phyloP scores from a whole-genome alignment of 495 filamentous ascomycete genomes.

The Penicillium bovifimosum region DNA sequence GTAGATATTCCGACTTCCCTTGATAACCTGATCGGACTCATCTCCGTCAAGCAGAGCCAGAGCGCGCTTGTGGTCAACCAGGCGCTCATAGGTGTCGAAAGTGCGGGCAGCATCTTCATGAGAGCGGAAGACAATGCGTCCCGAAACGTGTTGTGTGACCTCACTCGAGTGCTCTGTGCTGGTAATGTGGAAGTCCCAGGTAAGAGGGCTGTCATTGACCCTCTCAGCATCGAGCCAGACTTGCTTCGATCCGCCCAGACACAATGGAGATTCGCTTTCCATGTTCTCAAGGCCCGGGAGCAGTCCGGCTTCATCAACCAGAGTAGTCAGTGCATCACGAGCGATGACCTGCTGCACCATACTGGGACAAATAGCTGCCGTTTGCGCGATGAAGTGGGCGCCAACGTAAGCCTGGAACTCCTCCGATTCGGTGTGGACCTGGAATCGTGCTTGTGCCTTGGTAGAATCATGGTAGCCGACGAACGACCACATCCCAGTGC shows the following conservation, averaged over 20 bases:
- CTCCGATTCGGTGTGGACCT: not conserved
- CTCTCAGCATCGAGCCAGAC: not conserved
- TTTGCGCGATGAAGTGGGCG: constrained; percentile 42
- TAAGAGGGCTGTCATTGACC: not conserved
- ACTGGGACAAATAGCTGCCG: constrained; percentile 44
- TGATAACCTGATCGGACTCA: constrained; percentile 44
- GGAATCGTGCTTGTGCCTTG: not conserved
- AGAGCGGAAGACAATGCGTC: constrained; percentile 36
- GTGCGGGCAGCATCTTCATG: constrained; percentile 9
- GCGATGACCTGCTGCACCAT: constrained; percentile 41
- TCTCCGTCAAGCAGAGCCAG: constrained; percentile 31
- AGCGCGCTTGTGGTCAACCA: constrained; percentile 35
- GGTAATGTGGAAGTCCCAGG: not conserved
- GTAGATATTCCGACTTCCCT: constrained; percentile 42
- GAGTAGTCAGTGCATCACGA: constrained; percentile 39
- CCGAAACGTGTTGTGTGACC: constrained; percentile 27
- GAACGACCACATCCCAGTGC: not conserved
- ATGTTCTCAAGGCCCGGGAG: not conserved
- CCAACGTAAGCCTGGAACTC: not conserved
- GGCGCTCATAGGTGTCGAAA: constrained; percentile 22
- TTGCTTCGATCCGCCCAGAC: not conserved
- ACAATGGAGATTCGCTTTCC: not conserved
- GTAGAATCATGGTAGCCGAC: not conserved
- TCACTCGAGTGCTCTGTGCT: not conserved
- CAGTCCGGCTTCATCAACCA: constrained; percentile 24